A percentile compares a stretch with the other conserved stretches of the same genome.
Conservation (phyloP, 768 basidiomycete species). For the Chalciporus chontae region DNA sequence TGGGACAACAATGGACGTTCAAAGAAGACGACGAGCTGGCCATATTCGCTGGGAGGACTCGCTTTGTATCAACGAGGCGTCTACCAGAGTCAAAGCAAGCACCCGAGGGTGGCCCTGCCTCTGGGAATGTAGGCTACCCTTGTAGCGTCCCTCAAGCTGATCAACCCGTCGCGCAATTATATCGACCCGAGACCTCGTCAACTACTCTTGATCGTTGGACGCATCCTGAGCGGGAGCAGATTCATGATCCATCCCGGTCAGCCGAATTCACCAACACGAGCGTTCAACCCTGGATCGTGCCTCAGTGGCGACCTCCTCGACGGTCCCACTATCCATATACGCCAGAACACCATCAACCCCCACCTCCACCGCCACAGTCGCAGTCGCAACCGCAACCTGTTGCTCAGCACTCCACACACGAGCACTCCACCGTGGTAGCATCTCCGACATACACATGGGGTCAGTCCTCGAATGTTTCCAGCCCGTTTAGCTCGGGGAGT, state of each 20-base stretch:
- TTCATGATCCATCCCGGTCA: slow-evolving; percentile 2
- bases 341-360: slow-evolving; percentile 14
- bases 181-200: slow-evolving; percentile 15
- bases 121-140: slow-evolving; percentile 1
- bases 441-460: slow-evolving; percentile 17
- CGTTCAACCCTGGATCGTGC: slow-evolving; percentile 9
- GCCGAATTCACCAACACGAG: slow-evolving; percentile 5
- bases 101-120: slow-evolving; percentile 3
- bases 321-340: slow-evolving; percentile 27
- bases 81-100: slow-evolving; percentile 19
- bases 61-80: slow-evolving; percentile 52
- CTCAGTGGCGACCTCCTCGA: slow-evolving; percentile 29
- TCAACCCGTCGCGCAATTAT: slow-evolving; percentile 6
- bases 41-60: slow-evolving; percentile 66
- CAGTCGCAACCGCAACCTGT: slow-evolving; percentile 2
- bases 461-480: slow-evolving; percentile 3
- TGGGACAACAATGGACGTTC: slow-evolving; percentile 47
- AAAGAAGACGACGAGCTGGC: slow-evolving; percentile 60
- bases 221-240: slow-evolving; percentile 14
- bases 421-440: slow-evolving; percentile 13
- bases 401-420: slow-evolving; percentile 19
- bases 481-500: slow-evolving; percentile 4
- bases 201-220: slow-evolving; percentile 15
- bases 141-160: slow-evolving; percentile 1
- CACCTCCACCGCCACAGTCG: slow-evolving; percentile 3